Evolutionary conservation across 139 green algal genomes (phyloP), one percentile per base, ranked within the genome.

Genomic region (Micromonas commoda): DNA sequence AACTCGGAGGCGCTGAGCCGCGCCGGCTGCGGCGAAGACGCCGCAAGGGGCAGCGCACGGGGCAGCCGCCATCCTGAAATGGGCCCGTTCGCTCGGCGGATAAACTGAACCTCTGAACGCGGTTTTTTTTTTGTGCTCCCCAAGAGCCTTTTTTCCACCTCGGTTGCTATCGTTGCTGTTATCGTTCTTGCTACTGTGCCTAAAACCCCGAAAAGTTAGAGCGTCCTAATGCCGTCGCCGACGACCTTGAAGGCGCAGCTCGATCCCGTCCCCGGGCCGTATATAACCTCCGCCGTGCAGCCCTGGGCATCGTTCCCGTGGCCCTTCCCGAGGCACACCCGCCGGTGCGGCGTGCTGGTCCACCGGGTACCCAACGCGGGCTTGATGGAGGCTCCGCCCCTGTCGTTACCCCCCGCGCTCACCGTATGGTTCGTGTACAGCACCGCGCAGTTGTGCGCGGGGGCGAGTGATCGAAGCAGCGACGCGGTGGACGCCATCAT

Each of bases 351-450:
- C 37, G 53, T 32, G 23, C 34, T 61, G 4, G 68, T 75, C 68
- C 68, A 75, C 20, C 68, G 68, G n/a, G 26, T 32, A n/a, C 68
- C 68, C 1, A 75, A 37, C 16, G 68, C 68, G n/a, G 68, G 68
- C 29, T 75, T 75, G 1, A 75, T 16, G 35, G n/a, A 61, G 23
- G 34, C 20, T 4, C 64, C 68, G 63, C 63, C 24, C 2, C 31
- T 31, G 1, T 31, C 31, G 21, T 37, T 39, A 28, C 31, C 63
- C 6, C 63, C 63, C 28, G 3, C 37, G 9, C 37, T 61, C 1
- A 75, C 68, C 34, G 68, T 75, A 32, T 75, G 68, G 29, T 75
- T 75, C 2, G 68, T 75, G 37, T 75, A 75, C 2, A 75, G 38
- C 37, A 63, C 68, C 2, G 68, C 68, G 23, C 34, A 33, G n/a